Evolutionary conservation across 768 basidiomycete species (phyloP), one percentile per base, ranked within the genome.

Genomic region (Trametes cingulata): DNA sequence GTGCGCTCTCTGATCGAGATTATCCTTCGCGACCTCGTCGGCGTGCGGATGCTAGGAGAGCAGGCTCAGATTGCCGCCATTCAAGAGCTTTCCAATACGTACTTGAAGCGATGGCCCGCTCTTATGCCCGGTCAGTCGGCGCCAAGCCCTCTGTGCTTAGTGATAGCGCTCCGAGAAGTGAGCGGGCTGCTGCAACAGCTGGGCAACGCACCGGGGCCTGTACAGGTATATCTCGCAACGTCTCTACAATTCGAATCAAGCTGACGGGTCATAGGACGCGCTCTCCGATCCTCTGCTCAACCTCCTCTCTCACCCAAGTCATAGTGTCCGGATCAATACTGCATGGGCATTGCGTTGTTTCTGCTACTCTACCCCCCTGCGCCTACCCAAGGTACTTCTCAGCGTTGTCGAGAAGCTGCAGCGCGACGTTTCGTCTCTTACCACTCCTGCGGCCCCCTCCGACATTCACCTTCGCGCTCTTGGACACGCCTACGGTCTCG

Each of bases 41-140:
- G 92, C 2, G 85, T 90, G 1, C 78, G 95, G 60, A 88, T 97
- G 82, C 75, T 98, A 63, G 90, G 90, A 60, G 96, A 99, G 68
- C 92, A 94, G 69, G 95, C 90, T 0, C 96, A 98, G 73, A 95
- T 98, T 46, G 78, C 80, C 25, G 95, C 95, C 2, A 91, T 97
- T 35, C 87, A 91, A 66, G 95, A 97, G 65, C 76, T 97, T 41
- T 86, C 91, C 0, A 86, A 80, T 36, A 78, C 82, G 4, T 97
- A 93, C 71, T 76, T 97, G 60, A 93, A 91, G 72, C 83, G 92
- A 52, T 98, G 94, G 93, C 94, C 95, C 1, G 89, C 93, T 0
- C 83, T 96, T 74, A 87, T 98, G 82, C 93, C 93, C 10, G 93
- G 92, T 7, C 88, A 92, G 64, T 76, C 77, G 19, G 82, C 88